Evolutionary conservation across 2,329 filamentous ascomycete species (phyloP).

Genomic region (Xylariomycetidae sp.): DNA sequence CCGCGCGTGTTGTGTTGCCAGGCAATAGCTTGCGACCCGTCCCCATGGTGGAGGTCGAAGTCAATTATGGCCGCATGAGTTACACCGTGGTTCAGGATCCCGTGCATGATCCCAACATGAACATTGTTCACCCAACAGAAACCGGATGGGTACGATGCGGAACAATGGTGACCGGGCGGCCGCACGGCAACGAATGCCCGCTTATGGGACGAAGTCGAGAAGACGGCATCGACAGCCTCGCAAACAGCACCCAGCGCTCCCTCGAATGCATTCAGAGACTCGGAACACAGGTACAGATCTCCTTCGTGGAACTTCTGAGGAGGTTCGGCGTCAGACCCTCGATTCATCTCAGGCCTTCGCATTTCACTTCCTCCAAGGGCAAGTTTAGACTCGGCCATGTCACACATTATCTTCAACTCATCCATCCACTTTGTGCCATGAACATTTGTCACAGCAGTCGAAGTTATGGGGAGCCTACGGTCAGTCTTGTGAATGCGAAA

Average conservation of each 20-base stretch:
- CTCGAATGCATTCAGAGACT: slow-evolving; percentile 83
- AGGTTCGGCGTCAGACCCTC: slow-evolving; percentile 38
- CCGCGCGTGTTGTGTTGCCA: slow-evolving; percentile 84
- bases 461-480: slow-evolving; percentile 65
- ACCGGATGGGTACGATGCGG: slow-evolving; percentile 80
- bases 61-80: slow-evolving; percentile 94
- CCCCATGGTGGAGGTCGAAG: slow-evolving; percentile 87
- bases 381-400: slow-evolving; percentile 71
- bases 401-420: slow-evolving; percentile 81
- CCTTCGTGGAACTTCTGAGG: slow-evolving; percentile 71
- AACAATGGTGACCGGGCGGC: slow-evolving; percentile 94
- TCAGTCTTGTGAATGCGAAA: slow-evolving; percentile 83
- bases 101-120: slow-evolving; percentile 92
- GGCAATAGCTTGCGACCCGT: slow-evolving; percentile 91
- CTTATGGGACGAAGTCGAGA: slow-evolving; percentile 56
- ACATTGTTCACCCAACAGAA: slow-evolving; percentile 99
- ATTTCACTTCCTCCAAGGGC: slow-evolving; percentile 76
- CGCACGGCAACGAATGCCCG: slow-evolving; percentile 89
- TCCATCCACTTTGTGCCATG: slow-evolving; percentile 93
- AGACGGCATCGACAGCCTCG: slow-evolving; percentile 85
- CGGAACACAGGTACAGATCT: slow-evolving; percentile 84
- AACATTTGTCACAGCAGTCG: slow-evolving; percentile 79
- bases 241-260: slow-evolving; percentile 89
- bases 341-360: slow-evolving; percentile 59
- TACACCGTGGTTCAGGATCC: slow-evolving; percentile 73